Conservation (phyloP, 2,329 filamentous ascomycete species). For the Chaetomiaceae sp. region DNA sequence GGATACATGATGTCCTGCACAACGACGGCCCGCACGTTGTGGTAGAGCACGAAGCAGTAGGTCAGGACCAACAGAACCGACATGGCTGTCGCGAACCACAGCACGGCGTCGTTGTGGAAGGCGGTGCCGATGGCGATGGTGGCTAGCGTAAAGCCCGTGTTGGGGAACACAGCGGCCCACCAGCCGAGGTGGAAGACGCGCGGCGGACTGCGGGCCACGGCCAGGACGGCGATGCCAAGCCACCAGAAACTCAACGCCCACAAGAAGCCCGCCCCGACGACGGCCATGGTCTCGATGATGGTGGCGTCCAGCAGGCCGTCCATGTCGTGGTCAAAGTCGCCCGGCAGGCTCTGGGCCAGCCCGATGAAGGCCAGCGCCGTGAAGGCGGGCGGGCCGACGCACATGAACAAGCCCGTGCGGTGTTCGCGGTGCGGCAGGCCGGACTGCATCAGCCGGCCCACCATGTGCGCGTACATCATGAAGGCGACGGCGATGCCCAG, state of each 20-base stretch:
- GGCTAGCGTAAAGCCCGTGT: constrained; percentile 52
- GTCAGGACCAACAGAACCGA: constrained; percentile 38
- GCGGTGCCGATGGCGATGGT: constrained; percentile 49
- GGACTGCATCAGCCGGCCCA: constrained; percentile 63
- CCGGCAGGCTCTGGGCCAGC: constrained; percentile 53
- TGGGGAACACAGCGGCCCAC: constrained; percentile 60
- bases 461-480: constrained; percentile 68
- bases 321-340: constrained; percentile 37
- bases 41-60: constrained; percentile 40
- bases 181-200: constrained; percentile 54
- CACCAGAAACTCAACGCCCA: constrained; percentile 38
- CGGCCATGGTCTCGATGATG: constrained; percentile 40
- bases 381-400: constrained; percentile 67
- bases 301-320: constrained; percentile 40
- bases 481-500: constrained; percentile 62
- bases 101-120: constrained; percentile 38
- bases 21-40: constrained; percentile 42
- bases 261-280: constrained; percentile 37
- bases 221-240: constrained; percentile 44
- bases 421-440: constrained; percentile 58
- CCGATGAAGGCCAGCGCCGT: constrained; percentile 64
- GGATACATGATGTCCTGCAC: constrained; percentile 52
- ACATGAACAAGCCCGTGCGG: constrained; percentile 66
- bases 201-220: constrained; percentile 40
- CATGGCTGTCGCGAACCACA: constrained; percentile 46